These are phyloP conservation scores for Suillus discolor DNA, from an alignment of 768 basidiomycete genomes.

Conservation along the genomic window DNA sequence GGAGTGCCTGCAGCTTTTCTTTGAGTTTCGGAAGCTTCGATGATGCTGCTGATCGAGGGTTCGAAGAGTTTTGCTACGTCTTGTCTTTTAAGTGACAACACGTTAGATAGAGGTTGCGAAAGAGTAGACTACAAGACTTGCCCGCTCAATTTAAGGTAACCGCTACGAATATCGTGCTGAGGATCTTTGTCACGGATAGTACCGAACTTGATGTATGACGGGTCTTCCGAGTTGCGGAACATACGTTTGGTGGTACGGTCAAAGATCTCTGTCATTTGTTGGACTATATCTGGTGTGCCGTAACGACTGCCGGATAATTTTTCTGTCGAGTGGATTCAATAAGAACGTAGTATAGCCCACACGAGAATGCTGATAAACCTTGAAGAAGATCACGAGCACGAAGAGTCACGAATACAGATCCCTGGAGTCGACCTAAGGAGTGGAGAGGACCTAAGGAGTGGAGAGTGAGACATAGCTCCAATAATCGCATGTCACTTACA, in stretches of 20 bases:
- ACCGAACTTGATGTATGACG: slow-evolving; percentile 45
- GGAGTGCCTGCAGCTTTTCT: slow-evolving; percentile 29
- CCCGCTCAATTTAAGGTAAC: slow-evolving; percentile 43
- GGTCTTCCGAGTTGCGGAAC: slow-evolving; percentile 41
- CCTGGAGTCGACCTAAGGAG: slow-evolving; percentile 41
- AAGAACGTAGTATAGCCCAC: slow-evolving; percentile 3
- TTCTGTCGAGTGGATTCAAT: slow-evolving; percentile 16
- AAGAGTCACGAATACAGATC: slow-evolving; percentile 41
- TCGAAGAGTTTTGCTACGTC: slow-evolving; percentile 46
- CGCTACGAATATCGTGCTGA: slow-evolving; percentile 38
- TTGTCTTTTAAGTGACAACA: slow-evolving; percentile 24
- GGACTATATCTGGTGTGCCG: slow-evolving; percentile 34
- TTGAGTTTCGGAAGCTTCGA: slow-evolving; percentile 37
- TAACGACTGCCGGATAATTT: slow-evolving; percentile 35
- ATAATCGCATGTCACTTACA: slow-evolving; percentile 24
- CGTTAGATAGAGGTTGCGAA: neutral
- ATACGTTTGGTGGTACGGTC: slow-evolving; percentile 44
- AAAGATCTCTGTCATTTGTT: slow-evolving; percentile 38
- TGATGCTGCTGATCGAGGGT: slow-evolving; percentile 41
- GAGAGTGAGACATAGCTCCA: neutral
- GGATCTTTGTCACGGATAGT: slow-evolving; percentile 41
- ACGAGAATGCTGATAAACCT: slow-evolving; percentile 25
- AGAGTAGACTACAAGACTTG: slow-evolving; percentile 13
- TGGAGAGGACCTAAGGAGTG: slow-evolving; percentile 28
- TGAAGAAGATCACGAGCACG: slow-evolving; percentile 35